phyloP scores from a whole-genome alignment of 768 basidiomycete species.

The Rhodotorula paludigena region DNA sequence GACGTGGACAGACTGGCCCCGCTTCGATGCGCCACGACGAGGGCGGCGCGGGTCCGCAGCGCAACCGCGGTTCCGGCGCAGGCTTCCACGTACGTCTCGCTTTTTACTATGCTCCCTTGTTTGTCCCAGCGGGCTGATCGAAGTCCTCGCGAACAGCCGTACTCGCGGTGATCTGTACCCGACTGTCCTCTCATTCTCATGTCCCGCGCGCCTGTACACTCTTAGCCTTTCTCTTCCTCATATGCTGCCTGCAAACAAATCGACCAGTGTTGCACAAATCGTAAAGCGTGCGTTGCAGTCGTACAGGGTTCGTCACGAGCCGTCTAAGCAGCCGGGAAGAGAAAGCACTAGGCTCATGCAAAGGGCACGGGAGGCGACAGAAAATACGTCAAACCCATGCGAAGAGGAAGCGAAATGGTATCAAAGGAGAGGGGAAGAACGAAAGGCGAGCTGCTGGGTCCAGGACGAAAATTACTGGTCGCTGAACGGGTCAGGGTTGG shows the following conservation, averaged over 20 bases:
- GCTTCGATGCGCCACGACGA: conserved; percentile 40
- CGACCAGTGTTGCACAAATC: no score
- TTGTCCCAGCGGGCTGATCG: no score
- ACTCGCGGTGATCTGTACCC: conserved; percentile 18
- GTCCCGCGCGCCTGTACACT: no score
- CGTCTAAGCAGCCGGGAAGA: no score
- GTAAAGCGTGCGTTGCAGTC: no score
- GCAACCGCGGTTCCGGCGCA: conserved; percentile 16
- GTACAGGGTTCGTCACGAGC: no score
- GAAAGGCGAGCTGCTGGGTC: not conserved
- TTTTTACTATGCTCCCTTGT: not conserved
- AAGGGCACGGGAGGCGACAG: no score
- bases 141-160: conserved; percentile 8
- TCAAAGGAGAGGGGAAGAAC: not conserved
- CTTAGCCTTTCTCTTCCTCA: not conserved
- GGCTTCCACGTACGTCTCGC: conserved; percentile 30
- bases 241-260: not conserved
- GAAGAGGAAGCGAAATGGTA: not conserved
- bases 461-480: not conserved
- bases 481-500: conserved; percentile 26
- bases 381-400: not conserved
- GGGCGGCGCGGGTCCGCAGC: conserved; percentile 24
- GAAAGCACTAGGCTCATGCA: no score
- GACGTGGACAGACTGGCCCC: conserved; percentile 49
- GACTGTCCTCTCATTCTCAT: no score